Evolutionary conservation across 2,329 filamentous ascomycete species (phyloP).

Genomic region (Akanthomyces dipterigenus): DNA sequence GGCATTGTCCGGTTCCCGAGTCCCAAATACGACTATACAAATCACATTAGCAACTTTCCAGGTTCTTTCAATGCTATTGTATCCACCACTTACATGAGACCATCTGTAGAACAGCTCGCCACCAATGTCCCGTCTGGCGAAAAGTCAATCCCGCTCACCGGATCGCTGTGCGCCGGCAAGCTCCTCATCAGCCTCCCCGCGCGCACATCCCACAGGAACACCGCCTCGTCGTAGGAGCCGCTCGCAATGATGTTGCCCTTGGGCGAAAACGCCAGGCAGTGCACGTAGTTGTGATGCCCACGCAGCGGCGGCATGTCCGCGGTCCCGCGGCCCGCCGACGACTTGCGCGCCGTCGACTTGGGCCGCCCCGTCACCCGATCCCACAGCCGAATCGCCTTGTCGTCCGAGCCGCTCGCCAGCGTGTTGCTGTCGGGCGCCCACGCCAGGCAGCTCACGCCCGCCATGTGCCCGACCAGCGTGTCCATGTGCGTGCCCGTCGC

Average conservation of each 20-base stretch:
- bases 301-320: conserved; percentile 53
- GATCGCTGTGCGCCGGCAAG: conserved; percentile 89
- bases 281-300: conserved; percentile 95
- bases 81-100: conserved; percentile 58
- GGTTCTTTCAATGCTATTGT: too few relatives aligned
- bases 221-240: conserved; percentile 93
- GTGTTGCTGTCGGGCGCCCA: conserved; percentile 88
- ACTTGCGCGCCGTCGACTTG: conserved; percentile 38
- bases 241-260: conserved; percentile 96
- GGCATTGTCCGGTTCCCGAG: conserved; percentile 86
- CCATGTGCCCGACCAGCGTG: conserved; percentile 87
- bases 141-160: conserved; percentile 89
- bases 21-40: conserved; percentile 76
- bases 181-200: conserved; percentile 83
- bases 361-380: conserved; percentile 59
- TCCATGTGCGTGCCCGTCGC: conserved; percentile 72
- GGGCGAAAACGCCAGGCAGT: conserved; percentile 89
- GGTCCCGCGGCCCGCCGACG: conserved; percentile 35
- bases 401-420: conserved; percentile 86
- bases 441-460: conserved; percentile 85
- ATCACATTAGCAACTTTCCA: conserved; percentile 3
- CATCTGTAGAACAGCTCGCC: conserved; percentile 85
- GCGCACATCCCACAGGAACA: conserved; percentile 93
- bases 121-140: conserved; percentile 87
- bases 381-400: conserved; percentile 94